These are phyloP conservation scores for Microcera coccophila DNA, from an alignment of 2,329 filamentous ascomycete genomes.

Conservation along the genomic window DNA sequence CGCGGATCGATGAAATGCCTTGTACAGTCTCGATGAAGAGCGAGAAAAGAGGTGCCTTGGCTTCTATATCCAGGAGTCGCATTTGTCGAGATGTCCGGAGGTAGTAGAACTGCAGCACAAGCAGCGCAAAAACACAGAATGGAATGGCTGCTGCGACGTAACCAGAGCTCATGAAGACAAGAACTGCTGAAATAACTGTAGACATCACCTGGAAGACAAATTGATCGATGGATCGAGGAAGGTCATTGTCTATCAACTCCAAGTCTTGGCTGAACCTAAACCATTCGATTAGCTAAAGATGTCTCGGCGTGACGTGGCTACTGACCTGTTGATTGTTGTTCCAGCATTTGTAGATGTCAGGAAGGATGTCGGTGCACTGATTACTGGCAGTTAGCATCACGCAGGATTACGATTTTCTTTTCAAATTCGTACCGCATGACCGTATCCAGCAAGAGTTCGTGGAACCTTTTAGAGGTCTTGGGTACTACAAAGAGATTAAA, in stretches of 20 bases:
- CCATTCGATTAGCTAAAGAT: background rate
- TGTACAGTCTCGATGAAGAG: conserved; percentile 42
- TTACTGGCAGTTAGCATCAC: no score
- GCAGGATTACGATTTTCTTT: no score
- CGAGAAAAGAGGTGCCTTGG: conserved; percentile 34
- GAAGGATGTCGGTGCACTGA: conserved; percentile 10
- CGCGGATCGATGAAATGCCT: conserved; percentile 46
- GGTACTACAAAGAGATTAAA: background rate
- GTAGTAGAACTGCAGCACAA: conserved; percentile 24
- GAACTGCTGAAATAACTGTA: background rate
- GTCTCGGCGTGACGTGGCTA: background rate
- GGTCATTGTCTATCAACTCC: conserved; percentile 32
- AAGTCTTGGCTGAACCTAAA: conserved; percentile 37
- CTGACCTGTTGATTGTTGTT: conserved; percentile 11
- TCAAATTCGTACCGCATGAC: no score
- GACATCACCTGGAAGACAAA: conserved; percentile 14
- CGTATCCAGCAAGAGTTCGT: background rate
- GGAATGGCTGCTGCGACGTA: conserved; percentile 47
- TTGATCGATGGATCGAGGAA: conserved; percentile 7
- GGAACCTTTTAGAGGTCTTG: background rate
- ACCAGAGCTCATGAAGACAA: conserved; percentile 31
- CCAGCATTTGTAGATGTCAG: conserved; percentile 13
- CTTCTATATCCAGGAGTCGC: conserved; percentile 35
- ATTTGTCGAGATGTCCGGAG: conserved; percentile 38
- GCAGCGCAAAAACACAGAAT: conserved; percentile 21